Evolutionary conservation across 768 basidiomycete genomes (phyloP).

Genomic region (Kockovaella imperatae): DNA sequence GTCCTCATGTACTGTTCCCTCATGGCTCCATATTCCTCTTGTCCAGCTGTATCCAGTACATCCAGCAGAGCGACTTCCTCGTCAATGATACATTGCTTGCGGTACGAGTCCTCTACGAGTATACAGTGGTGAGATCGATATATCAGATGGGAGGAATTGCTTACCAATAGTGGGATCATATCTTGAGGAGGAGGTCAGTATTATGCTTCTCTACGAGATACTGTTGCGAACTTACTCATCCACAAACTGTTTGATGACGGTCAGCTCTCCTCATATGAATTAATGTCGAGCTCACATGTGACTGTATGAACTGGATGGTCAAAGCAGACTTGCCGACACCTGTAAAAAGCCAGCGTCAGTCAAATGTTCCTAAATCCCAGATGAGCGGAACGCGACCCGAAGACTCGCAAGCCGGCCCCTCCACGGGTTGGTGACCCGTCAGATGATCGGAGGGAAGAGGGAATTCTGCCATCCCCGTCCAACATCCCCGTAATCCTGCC

Average conservation of each 20-base stretch:
- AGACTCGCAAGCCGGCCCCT: too few relatives aligned
- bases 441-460: too few relatives aligned
- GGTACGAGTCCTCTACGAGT: constrained; percentile 69
- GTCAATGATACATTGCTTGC: constrained; percentile 94
- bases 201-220: background rate
- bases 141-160: constrained; percentile 1
- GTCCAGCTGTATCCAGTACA: constrained; percentile 93
- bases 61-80: constrained; percentile 97
- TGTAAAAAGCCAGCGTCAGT: constrained; percentile 21
- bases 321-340: constrained; percentile 80
- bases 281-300: constrained; percentile 27
- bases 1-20: constrained; percentile 99
- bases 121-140: background rate
- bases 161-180: constrained; percentile 82
- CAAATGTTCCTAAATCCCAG: too few relatives aligned
- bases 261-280: constrained; percentile 10
- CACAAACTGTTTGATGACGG: constrained; percentile 29
- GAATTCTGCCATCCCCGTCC: too few relatives aligned
- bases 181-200: constrained; percentile 8
- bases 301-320: constrained; percentile 95
- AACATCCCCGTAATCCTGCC: too few relatives aligned
- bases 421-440: too few relatives aligned
- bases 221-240: constrained; percentile 32
- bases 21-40: constrained; percentile 99
- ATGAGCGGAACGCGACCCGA: too few relatives aligned